phyloP scores from a whole-genome alignment of 2,329 filamentous ascomycete genomes.

The Curvularia verruculosa region DNA sequence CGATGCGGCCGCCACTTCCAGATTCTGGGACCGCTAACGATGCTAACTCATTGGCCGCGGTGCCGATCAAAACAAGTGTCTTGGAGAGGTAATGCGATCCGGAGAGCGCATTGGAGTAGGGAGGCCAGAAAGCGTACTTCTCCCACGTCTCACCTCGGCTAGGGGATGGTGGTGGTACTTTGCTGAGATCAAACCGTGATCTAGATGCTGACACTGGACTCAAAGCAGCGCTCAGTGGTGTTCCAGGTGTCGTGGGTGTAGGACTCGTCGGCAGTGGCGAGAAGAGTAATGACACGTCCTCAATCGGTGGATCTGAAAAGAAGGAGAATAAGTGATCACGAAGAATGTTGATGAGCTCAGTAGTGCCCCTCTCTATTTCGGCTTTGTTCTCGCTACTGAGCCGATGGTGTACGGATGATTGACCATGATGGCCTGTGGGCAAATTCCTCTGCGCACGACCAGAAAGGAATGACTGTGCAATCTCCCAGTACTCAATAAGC shows the following conservation, averaged over 20 bases:
- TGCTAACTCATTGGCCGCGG: constrained; percentile 84
- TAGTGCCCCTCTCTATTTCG: constrained; percentile 76
- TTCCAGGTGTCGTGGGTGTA: constrained; percentile 63
- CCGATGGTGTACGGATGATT: constrained; percentile 80
- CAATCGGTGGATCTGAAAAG: constrained; percentile 85
- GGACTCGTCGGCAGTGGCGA: constrained; percentile 78
- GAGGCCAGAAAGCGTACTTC: constrained; percentile 94
- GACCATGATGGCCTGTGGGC: constrained; percentile 79
- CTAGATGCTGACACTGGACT: constrained; percentile 69
- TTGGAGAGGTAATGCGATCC: constrained; percentile 89
- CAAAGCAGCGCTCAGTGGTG: constrained; percentile 61
- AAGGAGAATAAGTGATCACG: constrained; percentile 80
- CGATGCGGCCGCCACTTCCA: constrained; percentile 53
- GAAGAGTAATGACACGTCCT: constrained; percentile 86
- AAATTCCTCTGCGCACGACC: constrained; percentile 81
- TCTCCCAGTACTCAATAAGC: constrained; percentile 92
- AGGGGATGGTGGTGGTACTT: constrained; percentile 76
- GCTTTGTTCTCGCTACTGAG: constrained; percentile 72
- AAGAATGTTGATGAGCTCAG: constrained; percentile 83
- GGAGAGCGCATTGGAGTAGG: constrained; percentile 87
- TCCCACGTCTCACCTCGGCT: constrained; percentile 85
- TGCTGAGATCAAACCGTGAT: constrained; percentile 80
- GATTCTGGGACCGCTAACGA: constrained; percentile 71
- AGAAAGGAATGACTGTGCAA: constrained; percentile 85
- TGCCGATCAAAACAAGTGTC: constrained; percentile 81